A percentile compares a stretch with the other conserved stretches of the same genome.
These are phyloP conservation scores for Aspergillus bertholletiae DNA, from an alignment of 495 filamentous ascomycete genomes.

Conservation along the genomic window DNA sequence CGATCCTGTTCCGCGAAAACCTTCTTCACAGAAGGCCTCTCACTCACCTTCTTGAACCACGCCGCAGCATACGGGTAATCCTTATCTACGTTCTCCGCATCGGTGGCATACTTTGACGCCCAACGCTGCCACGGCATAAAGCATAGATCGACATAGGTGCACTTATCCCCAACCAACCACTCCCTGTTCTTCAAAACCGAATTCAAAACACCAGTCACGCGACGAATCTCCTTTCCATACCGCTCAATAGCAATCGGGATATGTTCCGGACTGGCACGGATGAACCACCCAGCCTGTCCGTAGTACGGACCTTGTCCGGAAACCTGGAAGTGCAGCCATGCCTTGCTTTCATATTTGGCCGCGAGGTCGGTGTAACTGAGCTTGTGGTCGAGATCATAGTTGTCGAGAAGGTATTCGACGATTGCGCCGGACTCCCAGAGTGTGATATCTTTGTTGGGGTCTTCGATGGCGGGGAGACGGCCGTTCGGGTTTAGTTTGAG, in stretches of 20 bases:
- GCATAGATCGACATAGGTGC: slow-evolving; percentile 51
- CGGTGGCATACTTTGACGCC: slow-evolving; percentile 5
- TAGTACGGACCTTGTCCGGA: slow-evolving; percentile 60
- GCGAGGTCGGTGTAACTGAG: slow-evolving; percentile 40
- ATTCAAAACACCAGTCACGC: slow-evolving; percentile 53
- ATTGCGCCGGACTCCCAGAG: too few species aligned
- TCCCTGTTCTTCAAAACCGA: slow-evolving; percentile 37
- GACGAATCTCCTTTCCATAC: slow-evolving; percentile 50
- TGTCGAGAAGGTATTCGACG: slow-evolving; percentile 57
- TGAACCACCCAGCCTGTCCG: slow-evolving; percentile 48
- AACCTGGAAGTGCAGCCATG: slow-evolving; percentile 58
- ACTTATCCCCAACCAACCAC: slow-evolving; percentile 52
- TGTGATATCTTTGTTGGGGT: slow-evolving; percentile 56
- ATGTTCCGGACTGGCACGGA: slow-evolving; percentile 41
- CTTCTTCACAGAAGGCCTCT: not conserved
- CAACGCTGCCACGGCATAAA: slow-evolving; percentile 43
- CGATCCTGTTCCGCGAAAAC: not conserved
- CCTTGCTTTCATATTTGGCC: slow-evolving; percentile 42
- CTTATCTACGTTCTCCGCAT: not conserved
- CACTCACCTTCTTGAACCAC: not conserved
- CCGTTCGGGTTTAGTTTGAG: slow-evolving; percentile 61
- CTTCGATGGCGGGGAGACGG: slow-evolving; percentile 49
- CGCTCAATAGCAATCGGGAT: slow-evolving; percentile 47
- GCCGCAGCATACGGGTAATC: not conserved
- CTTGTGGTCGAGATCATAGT: slow-evolving; percentile 54